Conservation (phyloP, 2,329 filamentous ascomycete species). For the Chrysoporthe cubensis region DNA sequence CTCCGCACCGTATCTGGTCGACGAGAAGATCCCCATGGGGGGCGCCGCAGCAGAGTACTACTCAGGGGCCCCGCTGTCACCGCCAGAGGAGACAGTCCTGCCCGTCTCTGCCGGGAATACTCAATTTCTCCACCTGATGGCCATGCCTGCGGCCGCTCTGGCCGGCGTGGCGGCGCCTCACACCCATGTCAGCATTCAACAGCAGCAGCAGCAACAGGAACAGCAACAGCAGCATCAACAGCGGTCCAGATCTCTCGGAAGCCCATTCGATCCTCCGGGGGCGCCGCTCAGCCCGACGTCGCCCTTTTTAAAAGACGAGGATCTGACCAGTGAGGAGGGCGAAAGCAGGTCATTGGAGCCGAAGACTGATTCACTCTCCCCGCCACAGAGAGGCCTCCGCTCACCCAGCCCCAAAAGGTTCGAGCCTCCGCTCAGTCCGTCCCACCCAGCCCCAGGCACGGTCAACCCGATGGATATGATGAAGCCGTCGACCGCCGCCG, state of each 20-base stretch:
- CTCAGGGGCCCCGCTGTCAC: constrained; percentile 34
- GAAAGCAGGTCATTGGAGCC: constrained; percentile 16
- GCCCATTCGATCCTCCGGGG: constrained; percentile 10
- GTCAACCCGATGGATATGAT: constrained; percentile 60
- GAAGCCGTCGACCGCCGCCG: constrained; percentile 45
- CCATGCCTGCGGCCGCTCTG: constrained; percentile 20
- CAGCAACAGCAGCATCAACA: not conserved
- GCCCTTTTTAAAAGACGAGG: constrained; percentile 19
- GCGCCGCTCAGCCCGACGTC: constrained; percentile 28
- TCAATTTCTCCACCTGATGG: constrained; percentile 25
- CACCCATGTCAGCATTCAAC: constrained; percentile 10
- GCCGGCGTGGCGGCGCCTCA: constrained; percentile 22
- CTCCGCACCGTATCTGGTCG: constrained; percentile 27
- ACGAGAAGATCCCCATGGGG: constrained; percentile 30
- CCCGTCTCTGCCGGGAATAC: constrained; percentile 13
- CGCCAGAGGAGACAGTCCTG: constrained; percentile 27
- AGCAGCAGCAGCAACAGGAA: not conserved
- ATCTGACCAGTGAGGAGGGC: constrained; percentile 25
- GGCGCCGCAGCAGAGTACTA: constrained; percentile 36
- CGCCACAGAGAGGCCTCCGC: constrained; percentile 28
- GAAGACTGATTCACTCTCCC: constrained; percentile 15
- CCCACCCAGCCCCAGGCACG: constrained; percentile 48
- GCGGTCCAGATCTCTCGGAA: constrained; percentile 16
- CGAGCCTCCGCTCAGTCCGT: constrained; percentile 34
- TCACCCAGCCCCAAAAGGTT: constrained; percentile 31